Evolutionary conservation across 352 stramenopile species (phyloP).

Genomic region (Globisporangium viniferum): DNA sequence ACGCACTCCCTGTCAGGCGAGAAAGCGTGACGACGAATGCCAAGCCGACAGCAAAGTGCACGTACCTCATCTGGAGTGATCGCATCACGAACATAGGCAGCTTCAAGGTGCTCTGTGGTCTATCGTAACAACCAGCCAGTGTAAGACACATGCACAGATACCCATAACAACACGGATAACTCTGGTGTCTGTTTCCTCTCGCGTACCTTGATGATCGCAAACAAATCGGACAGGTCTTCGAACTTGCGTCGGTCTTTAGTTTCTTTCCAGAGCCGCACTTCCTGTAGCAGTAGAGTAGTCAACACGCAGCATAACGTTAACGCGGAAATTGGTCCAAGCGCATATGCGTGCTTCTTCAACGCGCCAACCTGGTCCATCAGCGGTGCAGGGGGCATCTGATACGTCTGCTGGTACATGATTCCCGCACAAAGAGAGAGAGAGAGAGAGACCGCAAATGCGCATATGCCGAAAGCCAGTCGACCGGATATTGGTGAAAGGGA

Average conservation of each 20-base stretch:
- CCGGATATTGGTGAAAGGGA: neutral
- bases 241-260: slow-evolving; percentile 87
- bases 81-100: slow-evolving; percentile 94
- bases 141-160: neutral
- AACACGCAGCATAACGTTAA: neutral
- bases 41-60: neutral
- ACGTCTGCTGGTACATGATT: slow-evolving; percentile 20
- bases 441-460: neutral
- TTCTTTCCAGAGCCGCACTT: slow-evolving; percentile 79
- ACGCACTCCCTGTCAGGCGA: neutral
- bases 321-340: neutral
- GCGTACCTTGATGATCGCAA: slow-evolving; percentile 94
- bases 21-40: neutral
- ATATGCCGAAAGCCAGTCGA: neutral
- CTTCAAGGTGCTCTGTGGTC: slow-evolving; percentile 96
- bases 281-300: slow-evolving; percentile 23
- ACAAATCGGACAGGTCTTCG: slow-evolving; percentile 90
- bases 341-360: neutral
- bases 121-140: slow-evolving; percentile 9
- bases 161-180: neutral
- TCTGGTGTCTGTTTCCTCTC: neutral
- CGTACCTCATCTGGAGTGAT: slow-evolving; percentile 89
- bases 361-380: slow-evolving; percentile 31
- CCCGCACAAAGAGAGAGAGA: neutral
- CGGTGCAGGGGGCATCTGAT: slow-evolving; percentile 19